Evolutionary conservation across 2,329 filamentous ascomycete species (phyloP).

Genomic region (Xylaria sp.): DNA sequence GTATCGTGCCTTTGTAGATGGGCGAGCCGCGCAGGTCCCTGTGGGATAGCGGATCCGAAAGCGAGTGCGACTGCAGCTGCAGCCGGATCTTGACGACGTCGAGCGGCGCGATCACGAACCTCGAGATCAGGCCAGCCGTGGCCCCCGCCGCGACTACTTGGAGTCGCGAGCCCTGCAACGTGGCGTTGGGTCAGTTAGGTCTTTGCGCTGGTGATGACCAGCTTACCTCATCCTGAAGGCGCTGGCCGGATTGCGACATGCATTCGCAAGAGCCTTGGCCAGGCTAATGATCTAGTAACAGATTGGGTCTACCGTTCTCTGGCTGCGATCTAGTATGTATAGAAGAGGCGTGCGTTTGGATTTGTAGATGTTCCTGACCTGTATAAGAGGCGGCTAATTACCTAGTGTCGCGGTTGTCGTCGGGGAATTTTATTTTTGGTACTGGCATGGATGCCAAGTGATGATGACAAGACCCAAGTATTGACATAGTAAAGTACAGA

Average conservation of each 20-base stretch:
- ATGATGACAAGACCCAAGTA: background rate
- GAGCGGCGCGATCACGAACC: conserved; percentile 93
- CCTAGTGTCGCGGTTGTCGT: conserved; percentile 25
- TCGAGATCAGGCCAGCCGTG: conserved; percentile 85
- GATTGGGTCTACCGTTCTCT: background rate
- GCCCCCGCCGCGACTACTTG: conserved; percentile 68
- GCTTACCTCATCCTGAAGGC: conserved; percentile 69
- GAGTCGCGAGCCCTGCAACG: conserved; percentile 62
- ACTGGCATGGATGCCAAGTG: conserved; percentile 22
- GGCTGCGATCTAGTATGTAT: background rate
- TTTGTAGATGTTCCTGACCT: background rate
- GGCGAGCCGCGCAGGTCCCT: conserved; percentile 59
- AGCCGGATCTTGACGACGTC: conserved; percentile 98
- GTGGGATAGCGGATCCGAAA: conserved; percentile 76
- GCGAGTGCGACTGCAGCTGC: conserved; percentile 89
- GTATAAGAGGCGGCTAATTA: background rate
- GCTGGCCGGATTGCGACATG: conserved; percentile 57
- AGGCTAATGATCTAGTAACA: conserved; percentile 37
- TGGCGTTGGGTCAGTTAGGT: conserved; percentile 13
- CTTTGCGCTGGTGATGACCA: background rate
- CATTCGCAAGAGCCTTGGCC: conserved; percentile 52
- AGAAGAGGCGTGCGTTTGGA: background rate
- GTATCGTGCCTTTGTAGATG: conserved; percentile 79
- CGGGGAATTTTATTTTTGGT: conserved; percentile 16
- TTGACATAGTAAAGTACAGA: too few relatives aligned